Conservation (phyloP, 805 yeast genomes). For the Metschnikowia proteae region DNA sequence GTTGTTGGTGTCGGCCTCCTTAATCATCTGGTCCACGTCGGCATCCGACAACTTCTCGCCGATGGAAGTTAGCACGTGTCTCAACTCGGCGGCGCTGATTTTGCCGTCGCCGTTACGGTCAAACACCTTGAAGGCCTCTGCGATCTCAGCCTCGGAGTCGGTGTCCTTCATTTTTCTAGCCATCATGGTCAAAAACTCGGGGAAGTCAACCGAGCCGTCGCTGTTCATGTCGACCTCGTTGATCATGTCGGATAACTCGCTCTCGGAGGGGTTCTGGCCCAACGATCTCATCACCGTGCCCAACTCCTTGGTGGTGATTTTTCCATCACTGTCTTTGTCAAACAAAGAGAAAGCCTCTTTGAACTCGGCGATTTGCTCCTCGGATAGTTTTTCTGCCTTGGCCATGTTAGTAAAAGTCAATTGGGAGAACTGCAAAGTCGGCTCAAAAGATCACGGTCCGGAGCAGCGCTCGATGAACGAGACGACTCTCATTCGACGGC, state of each 20-base stretch:
- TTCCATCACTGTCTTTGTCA: conserved; percentile 96
- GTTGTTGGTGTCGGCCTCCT: conserved; percentile 91
- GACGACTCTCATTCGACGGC: too few relatives aligned
- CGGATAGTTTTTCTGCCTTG: conserved; percentile 84
- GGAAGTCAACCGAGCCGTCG: conserved; percentile 64
- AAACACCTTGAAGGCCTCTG: conserved; percentile 97
- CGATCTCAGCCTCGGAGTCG: conserved; percentile 93
- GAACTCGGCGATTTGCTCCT: conserved; percentile 94
- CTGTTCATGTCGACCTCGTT: conserved; percentile 96
- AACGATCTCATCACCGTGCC: conserved; percentile 99
- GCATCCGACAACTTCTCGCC: conserved; percentile 96
- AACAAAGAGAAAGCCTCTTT: conserved; percentile 96
- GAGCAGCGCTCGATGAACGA: too few relatives aligned
- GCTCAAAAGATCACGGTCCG: too few relatives aligned
- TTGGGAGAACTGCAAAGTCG: not conserved
- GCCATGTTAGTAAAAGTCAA: conserved; percentile 17
- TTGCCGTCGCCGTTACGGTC: conserved; percentile 96
- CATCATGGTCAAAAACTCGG: conserved; percentile 44
- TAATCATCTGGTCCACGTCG: conserved; percentile 95
- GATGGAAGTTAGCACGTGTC: conserved; percentile 94
- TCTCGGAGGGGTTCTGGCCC: conserved; percentile 95
- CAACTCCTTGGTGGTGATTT: conserved; percentile 90
- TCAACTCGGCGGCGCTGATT: conserved; percentile 92
- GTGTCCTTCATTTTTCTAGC: conserved; percentile 82
- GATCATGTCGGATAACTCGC: conserved; percentile 93